Conservation (phyloP, 208 protist species). For the Acanthamoeba healyi region DNA sequence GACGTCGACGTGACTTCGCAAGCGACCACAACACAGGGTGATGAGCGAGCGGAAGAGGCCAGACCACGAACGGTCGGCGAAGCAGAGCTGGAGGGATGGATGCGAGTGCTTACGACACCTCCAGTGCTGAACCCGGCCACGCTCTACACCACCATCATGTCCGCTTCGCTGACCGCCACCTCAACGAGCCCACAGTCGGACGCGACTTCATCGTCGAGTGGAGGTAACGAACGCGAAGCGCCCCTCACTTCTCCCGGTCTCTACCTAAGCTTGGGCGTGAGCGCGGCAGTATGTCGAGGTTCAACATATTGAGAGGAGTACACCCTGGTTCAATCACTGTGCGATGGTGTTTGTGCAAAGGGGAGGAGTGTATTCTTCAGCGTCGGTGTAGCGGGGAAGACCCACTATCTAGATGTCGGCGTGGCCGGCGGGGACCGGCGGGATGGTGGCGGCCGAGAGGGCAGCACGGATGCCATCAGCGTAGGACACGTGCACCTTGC, state of each 20-base stretch:
- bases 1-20: neutral
- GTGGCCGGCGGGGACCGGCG: neutral
- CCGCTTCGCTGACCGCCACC: neutral
- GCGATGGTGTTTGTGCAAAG: no score
- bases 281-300: no score
- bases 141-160: slow-evolving; percentile 45
- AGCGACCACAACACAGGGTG: neutral
- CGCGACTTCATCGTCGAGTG: neutral
- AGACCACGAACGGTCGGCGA: neutral
- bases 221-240: neutral
- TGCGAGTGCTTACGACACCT: neutral
- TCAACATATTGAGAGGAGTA: no score
- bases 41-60: neutral
- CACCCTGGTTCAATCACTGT: no score
- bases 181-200: neutral
- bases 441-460: neutral
- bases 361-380: no score
- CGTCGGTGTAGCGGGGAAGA: no score
- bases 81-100: neutral
- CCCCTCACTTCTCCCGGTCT: neutral
- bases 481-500: neutral
- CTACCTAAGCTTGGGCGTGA: neutral
- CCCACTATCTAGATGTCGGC: no score
- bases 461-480: neutral
- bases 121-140: slow-evolving; percentile 14